These are phyloP conservation scores for Capronia americana DNA, from an alignment of 2,329 filamentous ascomycete species.

Conservation along the genomic window DNA sequence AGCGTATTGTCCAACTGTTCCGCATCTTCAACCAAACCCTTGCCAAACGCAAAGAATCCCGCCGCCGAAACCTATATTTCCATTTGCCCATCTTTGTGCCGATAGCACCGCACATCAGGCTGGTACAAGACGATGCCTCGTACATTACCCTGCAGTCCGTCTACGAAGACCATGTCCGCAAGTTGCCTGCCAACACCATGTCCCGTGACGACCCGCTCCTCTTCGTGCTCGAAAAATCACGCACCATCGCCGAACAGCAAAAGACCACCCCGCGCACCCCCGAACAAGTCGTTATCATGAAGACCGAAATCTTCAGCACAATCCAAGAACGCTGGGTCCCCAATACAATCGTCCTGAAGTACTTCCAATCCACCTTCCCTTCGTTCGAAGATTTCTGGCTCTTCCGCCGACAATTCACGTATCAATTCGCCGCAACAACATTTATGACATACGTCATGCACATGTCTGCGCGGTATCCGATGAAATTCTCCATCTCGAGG, in stretches of 20 bases:
- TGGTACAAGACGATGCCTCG: slow-evolving; percentile 93
- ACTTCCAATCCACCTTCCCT: slow-evolving; percentile 86
- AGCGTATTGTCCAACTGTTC: slow-evolving; percentile 94
- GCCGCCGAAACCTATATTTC: slow-evolving; percentile 92
- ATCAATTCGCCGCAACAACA: slow-evolving; percentile 90
- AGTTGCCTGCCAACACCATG: slow-evolving; percentile 61
- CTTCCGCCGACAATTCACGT: slow-evolving; percentile 95
- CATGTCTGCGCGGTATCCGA: slow-evolving; percentile 94
- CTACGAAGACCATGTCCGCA: slow-evolving; percentile 94
- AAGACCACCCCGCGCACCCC: slow-evolving; percentile 55
- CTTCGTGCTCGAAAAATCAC: slow-evolving; percentile 93
- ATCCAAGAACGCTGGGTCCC: slow-evolving; percentile 95
- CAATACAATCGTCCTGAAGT: slow-evolving; percentile 79
- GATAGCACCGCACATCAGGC: slow-evolving; percentile 88
- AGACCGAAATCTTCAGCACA: slow-evolving; percentile 89
- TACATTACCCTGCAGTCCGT: slow-evolving; percentile 94
- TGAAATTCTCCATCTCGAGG: slow-evolving; percentile 91
- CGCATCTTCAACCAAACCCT: slow-evolving; percentile 94
- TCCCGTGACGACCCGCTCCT: slow-evolving; percentile 95
- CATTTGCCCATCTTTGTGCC: slow-evolving; percentile 95
- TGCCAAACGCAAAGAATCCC: slow-evolving; percentile 90
- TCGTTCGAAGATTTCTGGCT: slow-evolving; percentile 96
- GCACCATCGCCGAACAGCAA: slow-evolving; percentile 74
- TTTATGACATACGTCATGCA: slow-evolving; percentile 99
- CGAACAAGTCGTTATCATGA: slow-evolving; percentile 74